Conservation (phyloP, 1,284 basidiomycete species). For the Ustilago xerochloae region DNA sequence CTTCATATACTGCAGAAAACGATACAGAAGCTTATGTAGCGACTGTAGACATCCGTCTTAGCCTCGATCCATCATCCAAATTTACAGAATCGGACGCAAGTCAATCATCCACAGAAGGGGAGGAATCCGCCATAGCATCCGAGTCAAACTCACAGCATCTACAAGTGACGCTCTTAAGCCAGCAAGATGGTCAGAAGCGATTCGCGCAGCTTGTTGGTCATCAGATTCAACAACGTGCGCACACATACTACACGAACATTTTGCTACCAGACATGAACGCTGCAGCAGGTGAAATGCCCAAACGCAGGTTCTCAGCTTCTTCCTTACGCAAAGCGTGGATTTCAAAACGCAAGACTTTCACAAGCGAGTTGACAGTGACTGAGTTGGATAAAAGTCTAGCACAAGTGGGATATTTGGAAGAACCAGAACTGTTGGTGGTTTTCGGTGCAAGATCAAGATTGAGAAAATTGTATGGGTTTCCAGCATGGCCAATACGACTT, state of each 20-base stretch:
- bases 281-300: neutral
- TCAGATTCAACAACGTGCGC: neutral
- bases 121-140: too few relatives aligned
- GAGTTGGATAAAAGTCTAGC: constrained; percentile 6
- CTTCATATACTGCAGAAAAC: constrained; percentile 35
- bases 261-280: constrained; percentile 13
- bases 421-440: constrained; percentile 38
- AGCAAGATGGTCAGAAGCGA: constrained; percentile 12
- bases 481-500: constrained; percentile 40
- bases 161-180: constrained; percentile 17
- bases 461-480: constrained; percentile 32
- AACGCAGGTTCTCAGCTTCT: constrained; percentile 21
- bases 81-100: too few relatives aligned
- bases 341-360: neutral
- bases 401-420: constrained; percentile 19
- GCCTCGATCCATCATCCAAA: neutral
- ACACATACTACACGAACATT: neutral
- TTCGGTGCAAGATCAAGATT: constrained; percentile 5
- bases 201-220: constrained; percentile 7
- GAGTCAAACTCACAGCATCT: neutral
- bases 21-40: constrained; percentile 3
- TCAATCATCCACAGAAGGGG: too few relatives aligned
- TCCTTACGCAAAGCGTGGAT: constrained; percentile 27
- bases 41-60: constrained; percentile 5
- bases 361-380: constrained; percentile 7